A percentile compares a stretch with the other conserved stretches of the same genome.
Evolutionary conservation across 2,329 filamentous ascomycete genomes (phyloP).

Genomic region (Phaeosphaeriaceae sp.): DNA sequence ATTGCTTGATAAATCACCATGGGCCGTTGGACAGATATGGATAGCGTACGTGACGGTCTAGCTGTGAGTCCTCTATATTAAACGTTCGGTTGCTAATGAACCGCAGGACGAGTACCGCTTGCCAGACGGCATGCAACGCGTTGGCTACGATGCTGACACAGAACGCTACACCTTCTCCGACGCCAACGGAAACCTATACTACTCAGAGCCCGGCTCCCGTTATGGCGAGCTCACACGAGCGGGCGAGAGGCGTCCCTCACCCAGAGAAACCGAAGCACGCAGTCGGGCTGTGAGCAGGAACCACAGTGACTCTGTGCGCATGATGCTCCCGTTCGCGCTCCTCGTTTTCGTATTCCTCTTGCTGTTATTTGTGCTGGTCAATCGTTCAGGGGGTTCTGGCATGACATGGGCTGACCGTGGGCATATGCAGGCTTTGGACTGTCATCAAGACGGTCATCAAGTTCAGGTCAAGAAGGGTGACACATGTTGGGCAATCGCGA

Average conservation of each 20-base stretch:
- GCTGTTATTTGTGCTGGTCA: conserved; percentile 45
- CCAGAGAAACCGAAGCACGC: conserved; percentile 24
- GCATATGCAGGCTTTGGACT: conserved; percentile 18
- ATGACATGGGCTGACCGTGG: conserved; percentile 26
- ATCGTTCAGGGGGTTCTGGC: conserved; percentile 6
- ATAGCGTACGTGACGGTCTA: conserved; percentile 2
- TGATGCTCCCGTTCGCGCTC: conserved; percentile 65
- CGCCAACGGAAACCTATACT: conserved; percentile 56
- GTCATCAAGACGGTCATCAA: conserved; percentile 33
- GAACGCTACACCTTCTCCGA: conserved; percentile 62
- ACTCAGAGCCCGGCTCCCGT: conserved; percentile 57
- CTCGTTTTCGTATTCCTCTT: conserved; percentile 60
- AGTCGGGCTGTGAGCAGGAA: conserved; percentile 25
- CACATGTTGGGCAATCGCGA: conserved; percentile 61
- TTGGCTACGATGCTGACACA: conserved; percentile 64
- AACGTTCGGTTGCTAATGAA: background rate
- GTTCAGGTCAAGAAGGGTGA: conserved; percentile 57
- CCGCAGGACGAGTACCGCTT: conserved; percentile 58
- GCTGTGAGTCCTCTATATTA: too few relatives aligned
- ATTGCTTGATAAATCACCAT: background rate
- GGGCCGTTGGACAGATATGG: conserved; percentile 6
- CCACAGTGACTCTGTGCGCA: conserved; percentile 56
- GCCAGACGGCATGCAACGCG: conserved; percentile 61
- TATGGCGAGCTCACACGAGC: conserved; percentile 54
- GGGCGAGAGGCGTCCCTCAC: conserved; percentile 15